These are phyloP conservation scores for Xylariaceae sp. DNA, from an alignment of 2,329 filamentous ascomycete genomes.

Conservation along the genomic window DNA sequence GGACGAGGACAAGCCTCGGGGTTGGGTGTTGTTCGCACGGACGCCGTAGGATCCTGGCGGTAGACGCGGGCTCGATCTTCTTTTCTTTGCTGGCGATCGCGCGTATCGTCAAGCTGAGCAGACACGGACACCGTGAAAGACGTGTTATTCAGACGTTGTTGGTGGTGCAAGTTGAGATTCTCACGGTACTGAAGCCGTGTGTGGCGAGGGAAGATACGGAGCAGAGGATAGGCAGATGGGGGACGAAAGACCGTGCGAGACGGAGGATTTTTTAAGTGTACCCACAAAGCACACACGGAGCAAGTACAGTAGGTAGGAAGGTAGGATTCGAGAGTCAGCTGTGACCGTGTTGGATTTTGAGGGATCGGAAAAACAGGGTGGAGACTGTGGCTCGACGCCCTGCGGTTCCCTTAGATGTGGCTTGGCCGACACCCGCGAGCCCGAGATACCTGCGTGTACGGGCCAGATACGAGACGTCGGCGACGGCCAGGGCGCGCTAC, in stretches of 20 bases:
- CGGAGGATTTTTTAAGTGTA: conserved; percentile 8
- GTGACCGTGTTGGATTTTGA: conserved; percentile 1
- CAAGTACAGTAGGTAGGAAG: background rate
- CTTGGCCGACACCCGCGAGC: background rate
- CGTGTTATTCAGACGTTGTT: conserved; percentile 23
- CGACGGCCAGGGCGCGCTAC: no score
- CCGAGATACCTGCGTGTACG: no score
- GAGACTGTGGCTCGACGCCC: background rate
- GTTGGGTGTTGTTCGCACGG: conserved; percentile 20
- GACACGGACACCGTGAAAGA: conserved; percentile 22
- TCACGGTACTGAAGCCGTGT: conserved; percentile 22
- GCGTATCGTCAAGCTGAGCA: conserved; percentile 14
- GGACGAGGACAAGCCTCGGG: conserved; percentile 16
- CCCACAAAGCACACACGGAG: conserved; percentile 21
- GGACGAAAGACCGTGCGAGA: conserved; percentile 18
- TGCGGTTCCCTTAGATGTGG: background rate
- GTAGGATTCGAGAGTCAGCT: background rate
- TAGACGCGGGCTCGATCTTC: background rate
- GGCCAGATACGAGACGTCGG: no score
- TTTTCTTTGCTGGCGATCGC: conserved; percentile 7
- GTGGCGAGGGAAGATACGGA: conserved; percentile 17
- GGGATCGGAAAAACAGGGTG: background rate
- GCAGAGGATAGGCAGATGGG: conserved; percentile 5
- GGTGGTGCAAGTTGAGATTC: conserved; percentile 21
- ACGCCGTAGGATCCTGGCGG: conserved; percentile 2